These are phyloP conservation scores for Sporothrix sp. DNA, from an alignment of 2,329 filamentous ascomycete species.

Conservation along the genomic window DNA sequence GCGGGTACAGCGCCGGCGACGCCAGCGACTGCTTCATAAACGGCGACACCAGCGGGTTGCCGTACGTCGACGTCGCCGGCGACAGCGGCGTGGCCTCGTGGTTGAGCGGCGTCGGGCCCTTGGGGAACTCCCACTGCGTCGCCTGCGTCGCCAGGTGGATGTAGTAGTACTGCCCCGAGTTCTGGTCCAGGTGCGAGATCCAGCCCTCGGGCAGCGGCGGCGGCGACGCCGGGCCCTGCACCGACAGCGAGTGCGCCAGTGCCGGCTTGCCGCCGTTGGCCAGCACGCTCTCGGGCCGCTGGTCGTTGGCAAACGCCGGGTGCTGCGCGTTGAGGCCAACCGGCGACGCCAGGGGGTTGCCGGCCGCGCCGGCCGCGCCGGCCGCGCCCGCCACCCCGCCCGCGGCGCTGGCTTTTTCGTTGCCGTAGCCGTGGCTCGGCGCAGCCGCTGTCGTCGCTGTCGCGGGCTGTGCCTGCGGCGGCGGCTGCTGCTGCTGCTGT, in stretches of 20 bases:
- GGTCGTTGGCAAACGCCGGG: constrained; percentile 85
- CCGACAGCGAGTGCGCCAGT: constrained; percentile 36
- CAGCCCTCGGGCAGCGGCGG: constrained; percentile 93
- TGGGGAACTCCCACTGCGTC: constrained; percentile 98
- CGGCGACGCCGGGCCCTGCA: constrained; percentile 64
- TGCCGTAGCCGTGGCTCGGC: constrained; percentile 5
- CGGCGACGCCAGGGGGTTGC: constrained; percentile 33
- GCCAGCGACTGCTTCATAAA: constrained; percentile 59
- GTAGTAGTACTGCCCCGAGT: constrained; percentile 97
- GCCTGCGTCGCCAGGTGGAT: constrained; percentile 92
- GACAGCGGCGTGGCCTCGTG: constrained; percentile 76
- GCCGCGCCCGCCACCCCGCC: no score
- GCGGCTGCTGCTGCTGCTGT: constrained; percentile 15
- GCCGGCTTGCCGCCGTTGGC: constrained; percentile 34
- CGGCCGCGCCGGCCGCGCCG: constrained; percentile 19
- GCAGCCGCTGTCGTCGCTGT: constrained; percentile 1
- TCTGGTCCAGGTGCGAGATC: constrained; percentile 94
- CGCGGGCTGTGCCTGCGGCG: background rate
- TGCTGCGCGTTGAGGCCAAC: constrained; percentile 56
- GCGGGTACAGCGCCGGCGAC: constrained; percentile 73
- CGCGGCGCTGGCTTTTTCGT: constrained; percentile 20
- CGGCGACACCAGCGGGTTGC: constrained; percentile 62
- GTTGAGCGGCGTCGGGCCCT: constrained; percentile 82
- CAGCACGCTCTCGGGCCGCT: constrained; percentile 38
- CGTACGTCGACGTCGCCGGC: constrained; percentile 67